Evolutionary conservation across 306 rosid genomes (phyloP).

Genomic region (Parietaria judaica): DNA sequence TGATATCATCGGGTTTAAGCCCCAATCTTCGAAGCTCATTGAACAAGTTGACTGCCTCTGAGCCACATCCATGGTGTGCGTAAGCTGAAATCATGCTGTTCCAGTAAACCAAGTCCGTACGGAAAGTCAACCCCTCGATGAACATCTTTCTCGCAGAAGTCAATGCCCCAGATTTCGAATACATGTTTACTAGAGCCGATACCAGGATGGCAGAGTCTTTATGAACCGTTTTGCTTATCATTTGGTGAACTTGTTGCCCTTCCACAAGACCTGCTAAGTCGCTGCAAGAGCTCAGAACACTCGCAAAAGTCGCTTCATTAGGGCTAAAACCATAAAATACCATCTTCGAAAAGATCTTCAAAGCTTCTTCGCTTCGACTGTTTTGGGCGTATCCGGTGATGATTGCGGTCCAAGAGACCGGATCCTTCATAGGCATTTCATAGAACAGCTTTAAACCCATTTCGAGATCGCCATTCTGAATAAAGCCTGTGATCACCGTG

Average conservation of each 20-base stretch:
- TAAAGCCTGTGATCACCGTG: constrained; percentile 34
- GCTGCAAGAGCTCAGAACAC: constrained; percentile 42
- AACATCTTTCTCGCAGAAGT: constrained; percentile 36
- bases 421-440: constrained; percentile 36
- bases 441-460: constrained; percentile 27
- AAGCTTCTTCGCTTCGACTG: constrained; percentile 39
- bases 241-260: constrained; percentile 47
- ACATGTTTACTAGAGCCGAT: constrained; percentile 46
- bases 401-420: constrained; percentile 41
- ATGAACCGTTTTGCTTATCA: constrained; percentile 31
- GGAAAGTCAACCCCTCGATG: constrained; percentile 24
- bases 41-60: constrained; percentile 32
- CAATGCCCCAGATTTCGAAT: constrained; percentile 48
- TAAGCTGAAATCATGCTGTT: constrained; percentile 53
- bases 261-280: constrained; percentile 37
- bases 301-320: constrained; percentile 42
- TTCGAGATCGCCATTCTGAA: constrained; percentile 32
- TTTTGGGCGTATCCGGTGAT: constrained; percentile 38
- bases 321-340: constrained; percentile 25
- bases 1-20: constrained; percentile 31
- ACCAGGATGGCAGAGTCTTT: constrained; percentile 24
- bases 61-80: constrained; percentile 44
- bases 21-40: constrained; percentile 29
- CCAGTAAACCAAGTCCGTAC: constrained; percentile 41
- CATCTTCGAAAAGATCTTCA: constrained; percentile 35